These are phyloP conservation scores for Carex arenaria DNA, from an alignment of 202 grass and related monocot species.

Conservation along the genomic window DNA sequence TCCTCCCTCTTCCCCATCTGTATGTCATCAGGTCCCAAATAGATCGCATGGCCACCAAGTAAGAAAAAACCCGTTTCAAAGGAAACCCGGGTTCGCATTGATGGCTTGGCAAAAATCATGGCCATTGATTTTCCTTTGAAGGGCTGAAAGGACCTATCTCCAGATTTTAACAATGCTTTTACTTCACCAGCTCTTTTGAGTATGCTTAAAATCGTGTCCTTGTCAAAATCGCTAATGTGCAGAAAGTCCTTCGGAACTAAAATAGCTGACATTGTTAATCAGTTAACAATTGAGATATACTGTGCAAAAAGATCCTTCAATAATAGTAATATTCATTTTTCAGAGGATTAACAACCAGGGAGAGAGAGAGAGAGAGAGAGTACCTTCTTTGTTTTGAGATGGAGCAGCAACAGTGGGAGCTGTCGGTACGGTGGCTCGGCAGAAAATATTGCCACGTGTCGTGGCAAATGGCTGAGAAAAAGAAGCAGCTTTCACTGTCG, in stretches of 20 bases:
- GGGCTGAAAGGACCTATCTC: conserved; percentile 78
- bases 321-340: not conserved
- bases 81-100: conserved; percentile 95
- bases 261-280: conserved; percentile 37
- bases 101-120: conserved; percentile 97
- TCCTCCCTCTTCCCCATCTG: conserved; percentile 99
- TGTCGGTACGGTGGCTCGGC: not conserved
- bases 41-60: conserved; percentile 92
- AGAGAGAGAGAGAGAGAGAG: not conserved
- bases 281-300: not conserved
- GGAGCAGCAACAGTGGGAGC: not conserved
- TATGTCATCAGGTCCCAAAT: conserved; percentile 92
- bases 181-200: conserved; percentile 74
- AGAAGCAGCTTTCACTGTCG: not conserved
- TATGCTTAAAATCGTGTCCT: conserved; percentile 78
- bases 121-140: conserved; percentile 98
- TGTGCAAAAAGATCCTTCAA: not conserved
- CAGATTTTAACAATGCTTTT: conserved; percentile 76
- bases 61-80: conserved; percentile 96
- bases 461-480: not conserved
- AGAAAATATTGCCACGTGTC: conserved; percentile 18
- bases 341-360: not conserved
- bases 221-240: conserved; percentile 91
- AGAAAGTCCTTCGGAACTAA: conserved; percentile 74
- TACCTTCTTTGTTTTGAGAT: conserved; percentile 3